Base-by-base conservation (phyloP, 2,329 filamentous ascomycete genomes). In the Thelonectria rubi region DNA sequence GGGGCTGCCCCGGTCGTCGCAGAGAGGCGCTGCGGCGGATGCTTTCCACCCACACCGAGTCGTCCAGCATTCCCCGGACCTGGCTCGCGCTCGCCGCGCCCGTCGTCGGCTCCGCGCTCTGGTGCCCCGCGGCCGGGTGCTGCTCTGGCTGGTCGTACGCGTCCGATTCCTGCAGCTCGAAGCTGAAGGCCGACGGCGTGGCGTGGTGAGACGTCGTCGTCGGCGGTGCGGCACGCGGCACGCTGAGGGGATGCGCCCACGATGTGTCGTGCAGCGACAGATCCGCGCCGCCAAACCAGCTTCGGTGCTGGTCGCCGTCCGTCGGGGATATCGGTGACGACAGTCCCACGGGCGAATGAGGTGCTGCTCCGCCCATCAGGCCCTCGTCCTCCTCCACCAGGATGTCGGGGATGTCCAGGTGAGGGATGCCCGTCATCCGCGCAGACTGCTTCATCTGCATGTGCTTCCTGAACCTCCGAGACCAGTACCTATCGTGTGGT, bases 31-130 rank as follows among this genome's bases (percentile, higher is more conserved):
- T 97, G 64, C 93, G 86, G 65, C 93, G 85, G 66, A 97, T 93
- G 81, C 92, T 97, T 78, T 97, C 92, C 53, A 94, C 92, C 94
- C 94, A 98, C 15, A 91, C 90, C 17, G 92, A 95, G 72, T 94
- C 91, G 72, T 95, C 92, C 56, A 98, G 84, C 73, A 95, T 91
- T 68, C 93, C 88, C 75, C 94, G 87, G 68, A 96, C 91, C 71
- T 93, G 90, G 49, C 89, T 86, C 51, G 90, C 88, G 72, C 88
- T 92, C 59, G 94, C 89, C 82, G 75, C 90, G 21, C 88, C 85
- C 45, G 89, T 85, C 45, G 89, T 53, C 14, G 62, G 63, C 32
- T 47, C 65, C 43, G 62, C 80, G 69, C 86, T 86, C 73, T 83
- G 86, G 14, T 75, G 71, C 34, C 73, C 74, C 18, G 67, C 65